Percentiles rank a stretch among this genome's conserved stretches.
Conservation (phyloP, 495 filamentous ascomycete genomes). For the Saxispiralis lemnorum region DNA sequence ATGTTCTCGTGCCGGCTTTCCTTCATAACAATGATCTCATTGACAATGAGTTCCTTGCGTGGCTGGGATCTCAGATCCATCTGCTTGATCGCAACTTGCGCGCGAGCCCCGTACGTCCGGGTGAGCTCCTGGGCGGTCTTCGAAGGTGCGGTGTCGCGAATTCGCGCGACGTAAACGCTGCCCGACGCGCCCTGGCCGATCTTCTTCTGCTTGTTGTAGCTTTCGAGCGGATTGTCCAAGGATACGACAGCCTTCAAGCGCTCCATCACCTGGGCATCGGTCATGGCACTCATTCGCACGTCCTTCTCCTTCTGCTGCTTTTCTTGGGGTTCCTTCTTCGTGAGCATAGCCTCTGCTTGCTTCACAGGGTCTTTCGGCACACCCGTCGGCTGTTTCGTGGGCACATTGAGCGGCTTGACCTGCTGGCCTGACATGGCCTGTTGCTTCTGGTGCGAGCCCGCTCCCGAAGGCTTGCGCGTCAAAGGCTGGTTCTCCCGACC, state of each 20-base stretch:
- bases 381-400: slow-evolving; percentile 50
- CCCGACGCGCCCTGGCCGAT: slow-evolving; percentile 96
- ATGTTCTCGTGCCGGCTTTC: slow-evolving; percentile 95
- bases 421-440: slow-evolving; percentile 17
- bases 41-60: slow-evolving; percentile 94
- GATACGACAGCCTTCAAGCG: slow-evolving; percentile 84
- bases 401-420: slow-evolving; percentile 81
- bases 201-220: slow-evolving; percentile 97
- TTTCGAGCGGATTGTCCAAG: slow-evolving; percentile 73
- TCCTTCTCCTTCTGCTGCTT: slow-evolving; percentile 52
- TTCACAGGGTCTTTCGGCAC: slow-evolving; percentile 20
- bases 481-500: slow-evolving; percentile 8
- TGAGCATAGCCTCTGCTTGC: slow-evolving; percentile 55
- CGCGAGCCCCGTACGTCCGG: slow-evolving; percentile 46
- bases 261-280: slow-evolving; percentile 90
- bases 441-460: slow-evolving; percentile 1
- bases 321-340: slow-evolving; percentile 68
- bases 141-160: slow-evolving; percentile 57
- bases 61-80: slow-evolving; percentile 98
- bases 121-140: slow-evolving; percentile 47
- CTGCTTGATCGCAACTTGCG: slow-evolving; percentile 92
- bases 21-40: slow-evolving; percentile 99
- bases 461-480: slow-evolving; percentile 16
- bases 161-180: slow-evolving; percentile 91
- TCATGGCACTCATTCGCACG: slow-evolving; percentile 92